Evolutionary conservation across 1,284 basidiomycete species (phyloP), one percentile per base, ranked within the genome.

Genomic region (Puccinia polysora): DNA sequence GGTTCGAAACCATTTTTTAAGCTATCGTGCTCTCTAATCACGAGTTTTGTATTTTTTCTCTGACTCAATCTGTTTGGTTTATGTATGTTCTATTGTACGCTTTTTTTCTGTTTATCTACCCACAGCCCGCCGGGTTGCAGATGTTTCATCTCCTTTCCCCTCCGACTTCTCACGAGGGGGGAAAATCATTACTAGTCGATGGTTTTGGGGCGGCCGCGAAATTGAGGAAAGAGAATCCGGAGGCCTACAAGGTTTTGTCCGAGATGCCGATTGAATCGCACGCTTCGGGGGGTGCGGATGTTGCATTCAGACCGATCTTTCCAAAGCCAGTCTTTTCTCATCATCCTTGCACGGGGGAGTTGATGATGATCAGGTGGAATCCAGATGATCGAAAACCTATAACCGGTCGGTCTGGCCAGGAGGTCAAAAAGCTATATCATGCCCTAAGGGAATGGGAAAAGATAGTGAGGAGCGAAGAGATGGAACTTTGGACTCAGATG

Each of bases 401-500:
- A 23, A 30, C 34, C 45, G 56, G 65, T 28, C 20, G 58, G 23
- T 34, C 75, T 25, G 64, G 49, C 2, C 73, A 74, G 15, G 69
- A 55, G 28, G 74, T 78, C 49, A 75, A 76, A 36, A 59, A 38
- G 67, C 89, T 88, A 85, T 97, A 97, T 79, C 84, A 87, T 50
- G 92, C 93, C 0, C 85, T 93, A 50, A 83, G 87, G 59, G 81
- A 82, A 20, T 97, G 91, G 89, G 84, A 97, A 76, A 82, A 84
- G 69, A 83, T 89, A 58, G 79, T 95, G 64, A 89, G 87, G 20
- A 88, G 87, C 74, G 81, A 85, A 0, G 89, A 94, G 77, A 89
- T 89, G 0, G 90, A 96, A 79, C 93, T 90, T 76, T 97, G 94
- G 93, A 84, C 89, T 0, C 89, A 93, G 78, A 84, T 98, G 28